Percentiles rank a stretch among this genome's conserved stretches.
Conservation (phyloP, 2,329 filamentous ascomycete genomes). For the Eurotiales sp. region DNA sequence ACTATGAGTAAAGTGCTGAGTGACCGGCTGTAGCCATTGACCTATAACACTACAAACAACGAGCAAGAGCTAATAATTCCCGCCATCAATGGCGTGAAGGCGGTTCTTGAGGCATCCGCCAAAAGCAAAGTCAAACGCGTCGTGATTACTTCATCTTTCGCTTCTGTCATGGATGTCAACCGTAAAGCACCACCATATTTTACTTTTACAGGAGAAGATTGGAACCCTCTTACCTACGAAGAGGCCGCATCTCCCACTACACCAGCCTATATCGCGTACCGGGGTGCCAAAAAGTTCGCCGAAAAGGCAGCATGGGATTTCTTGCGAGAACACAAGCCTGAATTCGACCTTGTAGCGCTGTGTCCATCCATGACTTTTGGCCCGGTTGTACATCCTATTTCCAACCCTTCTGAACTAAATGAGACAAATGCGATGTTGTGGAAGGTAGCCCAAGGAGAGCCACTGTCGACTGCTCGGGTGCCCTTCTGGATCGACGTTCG, state of each 20-base stretch:
- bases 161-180: slow-evolving; percentile 11
- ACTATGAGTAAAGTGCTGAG: not conserved
- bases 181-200: slow-evolving; percentile 8
- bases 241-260: slow-evolving; percentile 9
- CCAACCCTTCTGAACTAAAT: slow-evolving; percentile 35
- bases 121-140: slow-evolving; percentile 8
- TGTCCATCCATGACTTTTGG: slow-evolving; percentile 48
- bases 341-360: slow-evolving; percentile 42
- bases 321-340: slow-evolving; percentile 30
- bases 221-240: slow-evolving; percentile 15
- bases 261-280: slow-evolving; percentile 11
- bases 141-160: slow-evolving; percentile 15
- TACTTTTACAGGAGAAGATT: slow-evolving; percentile 13
- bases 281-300: slow-evolving; percentile 15
- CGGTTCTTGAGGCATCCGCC: slow-evolving; percentile 9
- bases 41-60: slow-evolving; percentile 9
- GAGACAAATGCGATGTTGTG: slow-evolving; percentile 44
- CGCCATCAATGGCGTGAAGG: slow-evolving; percentile 13
- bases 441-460: slow-evolving; percentile 36
- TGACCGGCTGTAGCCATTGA: slow-evolving; percentile 5
- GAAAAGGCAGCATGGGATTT: slow-evolving; percentile 29
- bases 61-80: slow-evolving; percentile 16
- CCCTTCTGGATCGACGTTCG: slow-evolving; percentile 45
- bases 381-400: slow-evolving; percentile 40
- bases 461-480: slow-evolving; percentile 31